Conservation (phyloP, 2,329 filamentous ascomycete species). For the Aspergillus novoparasiticus region DNA sequence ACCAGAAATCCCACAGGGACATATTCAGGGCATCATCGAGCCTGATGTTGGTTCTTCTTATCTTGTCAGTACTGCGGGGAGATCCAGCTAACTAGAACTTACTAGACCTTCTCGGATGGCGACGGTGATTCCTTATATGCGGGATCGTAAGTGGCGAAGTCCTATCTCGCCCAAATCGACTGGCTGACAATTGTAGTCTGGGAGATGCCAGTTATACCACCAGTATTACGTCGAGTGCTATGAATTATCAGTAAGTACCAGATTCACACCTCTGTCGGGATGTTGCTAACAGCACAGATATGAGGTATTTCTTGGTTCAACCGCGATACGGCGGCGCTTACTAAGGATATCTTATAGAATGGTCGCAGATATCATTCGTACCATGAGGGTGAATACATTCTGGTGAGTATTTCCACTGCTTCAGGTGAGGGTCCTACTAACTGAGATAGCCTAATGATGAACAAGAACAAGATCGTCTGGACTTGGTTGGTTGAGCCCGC, state of each 20-base stretch:
- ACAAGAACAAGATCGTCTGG: slow-evolving; percentile 38
- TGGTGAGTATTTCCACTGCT: slow-evolving; percentile 18
- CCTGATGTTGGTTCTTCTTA: background rate
- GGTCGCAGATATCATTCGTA: slow-evolving; percentile 38
- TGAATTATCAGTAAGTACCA: slow-evolving; percentile 34
- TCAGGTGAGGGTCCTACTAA: background rate
- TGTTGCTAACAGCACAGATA: slow-evolving; percentile 29
- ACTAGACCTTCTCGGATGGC: background rate
- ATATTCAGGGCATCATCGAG: background rate
- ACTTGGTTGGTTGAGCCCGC: slow-evolving; percentile 23
- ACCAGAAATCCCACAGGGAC: background rate
- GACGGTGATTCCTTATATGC: slow-evolving; percentile 3
- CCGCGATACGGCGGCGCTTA: background rate
- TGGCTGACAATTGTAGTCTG: background rate
- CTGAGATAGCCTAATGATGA: slow-evolving; percentile 36
- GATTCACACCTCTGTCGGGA: background rate
- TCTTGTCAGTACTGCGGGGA: too few species aligned
- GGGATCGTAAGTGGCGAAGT: background rate
- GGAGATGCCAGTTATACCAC: slow-evolving; percentile 3
- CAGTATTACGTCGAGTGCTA: slow-evolving; percentile 27
- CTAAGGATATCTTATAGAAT: slow-evolving; percentile 24
- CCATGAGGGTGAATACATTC: slow-evolving; percentile 35
- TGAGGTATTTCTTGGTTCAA: slow-evolving; percentile 26
- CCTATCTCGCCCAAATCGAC: too few species aligned
- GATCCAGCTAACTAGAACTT: background rate